Base-by-base conservation (phyloP, 2,329 filamentous ascomycete genomes). In the Aspergillus pseudoterreus region DNA sequence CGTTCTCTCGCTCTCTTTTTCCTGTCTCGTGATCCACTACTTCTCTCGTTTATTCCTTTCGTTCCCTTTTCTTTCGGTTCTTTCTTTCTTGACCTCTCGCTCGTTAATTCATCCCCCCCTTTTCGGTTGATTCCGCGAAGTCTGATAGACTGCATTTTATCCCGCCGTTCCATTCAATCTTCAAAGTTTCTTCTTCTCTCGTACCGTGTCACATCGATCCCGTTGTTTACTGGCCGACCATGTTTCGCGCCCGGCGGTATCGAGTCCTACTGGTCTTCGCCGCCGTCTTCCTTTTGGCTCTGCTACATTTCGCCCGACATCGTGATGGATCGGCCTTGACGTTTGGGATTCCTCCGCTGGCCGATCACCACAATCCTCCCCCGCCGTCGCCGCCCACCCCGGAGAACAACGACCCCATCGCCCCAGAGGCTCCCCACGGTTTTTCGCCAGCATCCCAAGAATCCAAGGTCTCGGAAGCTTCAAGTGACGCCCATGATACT, bases 241-340 rank as follows among this genome's bases (percentile, higher is more conserved):
- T 79, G 76, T 65, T 77, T 60, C 75, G 75, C 49, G 60, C 75
- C 54, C 76, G 76, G 48, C 73, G 76, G 57, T 79, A 78, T 59
- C 71, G 76, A 51, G 60, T 74, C 32, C 74, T 76, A 49, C 56
- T 78, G 47, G 57, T 75, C 35, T 74, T 78, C 50, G 73, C 75
- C 30, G 63, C 71, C 49, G 63, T 75, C 49, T 64, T 72, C 15
- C 57, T 75, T 36, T 62, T 77, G 38, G 63, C 75, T 3, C 65
- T 83, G 48, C 75, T 82, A 60, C 78, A 78, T 57, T 81, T 82
- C 56, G 67, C 72, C 32, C 69, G 70, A 45, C 73, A 77, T 52
- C 71, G 70, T 52, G 66, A 74, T 50, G 74, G 52, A 24, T 33
- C 55, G 17, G 46, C 53, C 24, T 44, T 49, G 43, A 52, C 48